Evolutionary conservation across 1,139 yeast genomes (phyloP).

Genomic region (Yamadazyma spencermartinsiae): DNA sequence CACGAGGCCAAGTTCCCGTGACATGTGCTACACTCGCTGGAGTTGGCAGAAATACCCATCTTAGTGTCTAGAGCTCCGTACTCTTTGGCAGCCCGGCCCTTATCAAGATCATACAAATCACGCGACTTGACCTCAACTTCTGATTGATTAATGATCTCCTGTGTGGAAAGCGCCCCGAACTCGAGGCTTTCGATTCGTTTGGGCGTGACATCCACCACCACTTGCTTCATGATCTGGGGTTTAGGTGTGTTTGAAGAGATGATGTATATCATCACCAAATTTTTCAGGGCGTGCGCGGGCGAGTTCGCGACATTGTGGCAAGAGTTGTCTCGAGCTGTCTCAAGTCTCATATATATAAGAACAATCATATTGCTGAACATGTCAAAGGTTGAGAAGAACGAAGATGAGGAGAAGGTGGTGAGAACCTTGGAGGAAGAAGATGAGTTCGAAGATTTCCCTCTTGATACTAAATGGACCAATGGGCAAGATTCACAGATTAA

Average conservation of each 20-base stretch:
- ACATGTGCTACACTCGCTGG: constrained; percentile 85
- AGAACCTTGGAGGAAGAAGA: constrained; percentile 86
- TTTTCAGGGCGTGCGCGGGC: not conserved
- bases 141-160: constrained; percentile 89
- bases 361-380: too few relatives aligned
- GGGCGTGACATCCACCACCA: constrained; percentile 82
- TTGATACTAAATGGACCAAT: constrained; percentile 57
- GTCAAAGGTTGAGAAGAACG: too few relatives aligned
- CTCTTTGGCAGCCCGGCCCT: constrained; percentile 76
- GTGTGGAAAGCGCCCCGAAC: constrained; percentile 88
- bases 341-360: too few relatives aligned
- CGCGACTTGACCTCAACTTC: constrained; percentile 92
- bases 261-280: not conserved
- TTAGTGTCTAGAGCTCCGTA: constrained; percentile 88
- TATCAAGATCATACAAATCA: constrained; percentile 83
- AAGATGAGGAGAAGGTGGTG: constrained; percentile 37
- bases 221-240: constrained; percentile 58
- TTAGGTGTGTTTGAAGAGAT: not conserved
- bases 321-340: too few relatives aligned
- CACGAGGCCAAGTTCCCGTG: constrained; percentile 91
- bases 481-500: constrained; percentile 42
- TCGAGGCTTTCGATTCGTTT: constrained; percentile 88
- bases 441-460: constrained; percentile 94
- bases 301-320: not conserved
- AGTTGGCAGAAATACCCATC: constrained; percentile 92